Conservation (phyloP, 345 rosid species). For the Abelmoschus esculentus region DNA sequence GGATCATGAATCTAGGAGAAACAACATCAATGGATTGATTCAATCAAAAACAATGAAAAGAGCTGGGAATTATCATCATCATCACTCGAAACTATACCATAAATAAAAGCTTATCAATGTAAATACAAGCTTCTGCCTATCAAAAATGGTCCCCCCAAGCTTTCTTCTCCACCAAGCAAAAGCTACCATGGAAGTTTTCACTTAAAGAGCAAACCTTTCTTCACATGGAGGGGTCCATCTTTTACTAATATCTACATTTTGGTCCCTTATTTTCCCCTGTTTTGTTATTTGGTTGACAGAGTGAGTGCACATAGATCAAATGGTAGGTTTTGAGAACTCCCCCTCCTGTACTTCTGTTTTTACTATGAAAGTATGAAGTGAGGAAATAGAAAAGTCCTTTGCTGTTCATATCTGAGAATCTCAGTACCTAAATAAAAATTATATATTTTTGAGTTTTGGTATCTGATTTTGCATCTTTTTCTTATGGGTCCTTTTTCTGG, state of each 20-base stretch:
- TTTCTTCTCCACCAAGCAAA: constrained; percentile 14
- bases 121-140: constrained; percentile 9
- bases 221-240: constrained; percentile 16
- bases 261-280: not conserved
- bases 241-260: not conserved
- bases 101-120: constrained; percentile 13
- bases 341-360: not conserved
- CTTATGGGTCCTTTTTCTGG: not conserved
- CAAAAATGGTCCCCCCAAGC: not conserved
- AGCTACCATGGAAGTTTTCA: not conserved
- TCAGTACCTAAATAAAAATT: not conserved
- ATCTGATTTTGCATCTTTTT: not conserved
- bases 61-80: not conserved
- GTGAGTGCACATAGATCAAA: constrained; percentile 4
- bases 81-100: not conserved
- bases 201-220: not conserved
- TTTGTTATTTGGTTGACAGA: not conserved
- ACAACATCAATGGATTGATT: constrained; percentile 20
- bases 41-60: not conserved
- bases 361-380: constrained; percentile 1
- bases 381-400: not conserved
- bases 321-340: constrained; percentile 18
- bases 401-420: not conserved
- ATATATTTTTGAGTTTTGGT: not conserved
- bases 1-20: constrained; percentile 51